These are phyloP conservation scores for Lachnellula subtilissima DNA, from an alignment of 2,329 filamentous ascomycete genomes.

Conservation along the genomic window DNA sequence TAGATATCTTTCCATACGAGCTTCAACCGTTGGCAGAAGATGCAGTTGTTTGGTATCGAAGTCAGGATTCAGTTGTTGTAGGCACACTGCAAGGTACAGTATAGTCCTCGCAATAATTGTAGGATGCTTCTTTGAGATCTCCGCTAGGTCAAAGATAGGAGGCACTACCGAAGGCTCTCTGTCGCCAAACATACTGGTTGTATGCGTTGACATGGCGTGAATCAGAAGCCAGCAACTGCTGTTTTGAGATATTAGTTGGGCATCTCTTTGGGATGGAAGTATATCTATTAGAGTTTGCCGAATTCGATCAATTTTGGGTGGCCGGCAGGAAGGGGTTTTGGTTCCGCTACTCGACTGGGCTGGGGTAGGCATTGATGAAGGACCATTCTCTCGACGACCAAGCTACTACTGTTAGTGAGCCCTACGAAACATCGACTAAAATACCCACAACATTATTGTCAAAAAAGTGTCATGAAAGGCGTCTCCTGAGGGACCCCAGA, in stretches of 20 bases:
- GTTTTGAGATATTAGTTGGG: slow-evolving; percentile 21
- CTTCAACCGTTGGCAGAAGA: slow-evolving; percentile 16
- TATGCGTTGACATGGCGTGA: slow-evolving; percentile 17
- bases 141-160: slow-evolving; percentile 20
- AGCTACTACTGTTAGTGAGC: slow-evolving; percentile 16
- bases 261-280: slow-evolving; percentile 27
- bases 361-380: slow-evolving; percentile 21
- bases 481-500: slow-evolving; percentile 12
- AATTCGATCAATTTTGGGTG: slow-evolving; percentile 25
- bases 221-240: slow-evolving; percentile 25
- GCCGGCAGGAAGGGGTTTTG: slow-evolving; percentile 14
- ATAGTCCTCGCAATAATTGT: slow-evolving; percentile 25
- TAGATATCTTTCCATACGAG: slow-evolving; percentile 26
- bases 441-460: slow-evolving; percentile 26
- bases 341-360: slow-evolving; percentile 9
- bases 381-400: slow-evolving; percentile 19
- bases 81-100: slow-evolving; percentile 25
- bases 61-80: slow-evolving; percentile 25
- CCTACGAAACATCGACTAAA: background rate
- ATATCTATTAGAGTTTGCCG: slow-evolving; percentile 25
- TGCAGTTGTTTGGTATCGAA: slow-evolving; percentile 23
- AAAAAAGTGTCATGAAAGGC: slow-evolving; percentile 29
- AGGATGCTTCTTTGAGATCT: slow-evolving; percentile 22
- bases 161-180: background rate
- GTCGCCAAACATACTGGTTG: slow-evolving; percentile 1